A percentile compares a stretch with the other conserved stretches of the same genome.
These are phyloP conservation scores for Massariosphaeria phaeospora DNA, from an alignment of 495 filamentous ascomycete genomes.

Conservation along the genomic window DNA sequence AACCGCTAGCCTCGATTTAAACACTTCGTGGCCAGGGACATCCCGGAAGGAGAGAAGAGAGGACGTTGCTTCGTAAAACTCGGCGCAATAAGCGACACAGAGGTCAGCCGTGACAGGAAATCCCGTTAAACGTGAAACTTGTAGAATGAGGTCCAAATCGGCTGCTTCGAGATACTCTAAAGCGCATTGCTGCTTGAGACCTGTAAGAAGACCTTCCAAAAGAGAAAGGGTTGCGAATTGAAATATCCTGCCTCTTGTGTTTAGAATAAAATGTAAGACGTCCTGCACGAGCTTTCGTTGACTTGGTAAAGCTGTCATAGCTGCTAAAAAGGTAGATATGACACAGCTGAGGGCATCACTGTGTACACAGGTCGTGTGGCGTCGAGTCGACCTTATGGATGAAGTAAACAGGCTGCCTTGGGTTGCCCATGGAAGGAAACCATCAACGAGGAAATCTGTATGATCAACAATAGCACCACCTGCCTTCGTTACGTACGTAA, in stretches of 20 bases:
- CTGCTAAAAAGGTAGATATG: slow-evolving; percentile 10
- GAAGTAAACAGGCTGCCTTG: slow-evolving; percentile 39
- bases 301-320: not conserved
- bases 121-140: slow-evolving; percentile 27
- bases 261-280: slow-evolving; percentile 27
- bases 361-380: slow-evolving; percentile 30
- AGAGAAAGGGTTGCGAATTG: slow-evolving; percentile 35
- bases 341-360: slow-evolving; percentile 32
- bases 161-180: not conserved
- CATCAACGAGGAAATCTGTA: slow-evolving; percentile 27
- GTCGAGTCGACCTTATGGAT: slow-evolving; percentile 25
- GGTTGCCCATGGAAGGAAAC: slow-evolving; percentile 41
- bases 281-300: slow-evolving; percentile 6
- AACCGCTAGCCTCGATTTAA: not conserved
- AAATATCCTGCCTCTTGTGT: slow-evolving; percentile 28
- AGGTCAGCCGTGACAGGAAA: slow-evolving; percentile 36
- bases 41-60: not conserved
- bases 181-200: not conserved
- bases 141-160: slow-evolving; percentile 27
- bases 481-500: slow-evolving; percentile 22
- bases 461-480: slow-evolving; percentile 10
- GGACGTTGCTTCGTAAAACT: slow-evolving; percentile 10
- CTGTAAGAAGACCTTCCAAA: slow-evolving; percentile 34
- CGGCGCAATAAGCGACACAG: slow-evolving; percentile 21
- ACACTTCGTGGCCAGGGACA: slow-evolving; percentile 13